Conservation (phyloP, 208 protist species). For the Porcisia deanei region DNA sequence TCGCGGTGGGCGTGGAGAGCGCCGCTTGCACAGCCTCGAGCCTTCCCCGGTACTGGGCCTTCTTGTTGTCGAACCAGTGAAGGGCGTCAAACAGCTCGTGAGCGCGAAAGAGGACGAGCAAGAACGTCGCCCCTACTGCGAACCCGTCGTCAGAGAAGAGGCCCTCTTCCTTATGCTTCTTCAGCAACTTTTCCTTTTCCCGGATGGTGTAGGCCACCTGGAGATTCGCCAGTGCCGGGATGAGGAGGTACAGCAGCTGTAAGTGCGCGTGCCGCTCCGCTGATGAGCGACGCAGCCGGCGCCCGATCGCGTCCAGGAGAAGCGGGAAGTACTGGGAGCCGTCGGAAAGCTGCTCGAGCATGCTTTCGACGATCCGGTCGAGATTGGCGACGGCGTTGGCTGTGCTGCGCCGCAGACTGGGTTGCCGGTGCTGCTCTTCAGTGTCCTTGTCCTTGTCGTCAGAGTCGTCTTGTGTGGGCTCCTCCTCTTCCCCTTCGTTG, state of each 20-base stretch:
- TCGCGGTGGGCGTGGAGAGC: slow-evolving; percentile 12
- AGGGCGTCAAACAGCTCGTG: slow-evolving; percentile 92
- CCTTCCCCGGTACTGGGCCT: slow-evolving; percentile 14
- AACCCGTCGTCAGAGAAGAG: slow-evolving; percentile 98
- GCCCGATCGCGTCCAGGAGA: slow-evolving; percentile 92
- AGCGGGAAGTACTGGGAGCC: slow-evolving; percentile 96
- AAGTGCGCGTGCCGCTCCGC: slow-evolving; percentile 74
- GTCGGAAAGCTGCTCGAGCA: slow-evolving; percentile 90
- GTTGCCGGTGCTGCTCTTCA: slow-evolving; percentile 13
- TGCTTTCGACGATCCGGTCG: slow-evolving; percentile 73
- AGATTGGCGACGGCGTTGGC: slow-evolving; percentile 69
- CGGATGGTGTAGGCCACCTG: slow-evolving; percentile 94
- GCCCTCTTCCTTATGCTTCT: slow-evolving; percentile 83
- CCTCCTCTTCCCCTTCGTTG: slow-evolving; percentile 9
- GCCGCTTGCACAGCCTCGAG: slow-evolving; percentile 21
- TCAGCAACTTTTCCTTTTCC: slow-evolving; percentile 94
- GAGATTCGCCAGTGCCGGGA: slow-evolving; percentile 95
- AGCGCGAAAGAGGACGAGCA: slow-evolving; percentile 95
- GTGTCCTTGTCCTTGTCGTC: slow-evolving; percentile 7
- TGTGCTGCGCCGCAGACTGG: slow-evolving; percentile 31
- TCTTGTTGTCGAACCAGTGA: slow-evolving; percentile 95
- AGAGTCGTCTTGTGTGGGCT: slow-evolving; percentile 1
- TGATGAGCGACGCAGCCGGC: slow-evolving; percentile 38
- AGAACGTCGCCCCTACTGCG: slow-evolving; percentile 94
- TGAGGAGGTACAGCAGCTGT: slow-evolving; percentile 93